phyloP scores from a whole-genome alignment of 371 early-diverging fungal species.

The Mucor irregularis region DNA sequence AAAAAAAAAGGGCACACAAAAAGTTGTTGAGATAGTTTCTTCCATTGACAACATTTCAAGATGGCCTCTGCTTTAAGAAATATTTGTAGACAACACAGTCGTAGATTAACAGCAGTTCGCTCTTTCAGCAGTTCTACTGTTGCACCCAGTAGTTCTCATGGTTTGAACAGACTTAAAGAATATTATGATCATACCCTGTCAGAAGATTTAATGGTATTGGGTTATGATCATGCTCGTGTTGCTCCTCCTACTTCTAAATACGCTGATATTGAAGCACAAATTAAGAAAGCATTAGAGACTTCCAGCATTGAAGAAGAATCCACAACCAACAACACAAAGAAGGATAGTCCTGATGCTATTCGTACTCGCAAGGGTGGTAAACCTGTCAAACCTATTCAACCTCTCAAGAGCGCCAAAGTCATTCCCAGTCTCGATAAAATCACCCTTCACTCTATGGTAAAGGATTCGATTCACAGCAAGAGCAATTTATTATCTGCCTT shows the following conservation, averaged over 20 bases:
- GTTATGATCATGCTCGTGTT: slow-evolving; percentile 75
- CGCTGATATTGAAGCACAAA: slow-evolving; percentile 43
- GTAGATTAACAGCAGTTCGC: slow-evolving; percentile 14
- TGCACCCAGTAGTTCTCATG: slow-evolving; percentile 40
- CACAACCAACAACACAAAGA: not conserved
- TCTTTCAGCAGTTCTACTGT: slow-evolving; percentile 30
- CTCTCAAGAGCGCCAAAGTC: slow-evolving; percentile 46
- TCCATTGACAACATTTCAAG: too few species aligned
- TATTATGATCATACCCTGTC: slow-evolving; percentile 80
- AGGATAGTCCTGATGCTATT: slow-evolving; percentile 12
- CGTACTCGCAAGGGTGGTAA: slow-evolving; percentile 62
- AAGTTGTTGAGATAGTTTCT: too few species aligned
- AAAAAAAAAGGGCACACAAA: too few species aligned
- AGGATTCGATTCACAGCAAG: slow-evolving; percentile 88
- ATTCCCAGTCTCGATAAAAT: slow-evolving; percentile 72
- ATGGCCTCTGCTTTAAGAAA: slow-evolving; percentile 19
- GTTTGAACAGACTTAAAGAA: slow-evolving; percentile 74
- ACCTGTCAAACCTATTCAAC: slow-evolving; percentile 56
- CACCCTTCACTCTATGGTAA: slow-evolving; percentile 77
- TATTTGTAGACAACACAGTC: slow-evolving; percentile 16
- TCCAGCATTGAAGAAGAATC: slow-evolving; percentile 3
- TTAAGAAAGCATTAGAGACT: slow-evolving; percentile 28
- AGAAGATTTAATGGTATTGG: slow-evolving; percentile 83
- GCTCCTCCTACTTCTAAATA: slow-evolving; percentile 39
- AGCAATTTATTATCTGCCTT: slow-evolving; percentile 84